These are phyloP conservation scores for Macrophomina phaseolina DNA, from an alignment of 2,329 filamentous ascomycete species.

Conservation along the genomic window DNA sequence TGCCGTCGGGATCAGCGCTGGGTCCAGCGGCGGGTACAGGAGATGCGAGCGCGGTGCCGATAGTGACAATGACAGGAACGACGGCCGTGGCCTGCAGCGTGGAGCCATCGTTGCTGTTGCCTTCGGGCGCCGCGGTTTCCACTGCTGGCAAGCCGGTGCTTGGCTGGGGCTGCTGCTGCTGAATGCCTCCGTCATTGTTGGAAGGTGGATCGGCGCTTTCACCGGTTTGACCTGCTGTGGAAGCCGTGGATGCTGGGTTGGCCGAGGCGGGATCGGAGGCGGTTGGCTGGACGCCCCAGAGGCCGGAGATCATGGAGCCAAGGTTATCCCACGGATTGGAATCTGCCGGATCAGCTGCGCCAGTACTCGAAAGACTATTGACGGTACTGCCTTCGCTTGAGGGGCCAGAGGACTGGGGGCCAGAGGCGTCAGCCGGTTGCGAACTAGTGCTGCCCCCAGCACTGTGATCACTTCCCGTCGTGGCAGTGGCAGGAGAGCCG, in stretches of 20 bases:
- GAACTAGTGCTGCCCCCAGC: neutral
- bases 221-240: neutral
- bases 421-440: neutral
- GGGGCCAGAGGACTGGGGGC: too few species aligned
- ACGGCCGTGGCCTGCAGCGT: neutral
- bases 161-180: neutral
- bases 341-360: neutral
- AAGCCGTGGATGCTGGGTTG: neutral
- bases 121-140: neutral
- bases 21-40: neutral
- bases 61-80: neutral
- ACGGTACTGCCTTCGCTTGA: neutral
- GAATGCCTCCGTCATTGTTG: neutral
- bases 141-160: neutral
- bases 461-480: neutral
- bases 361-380: neutral
- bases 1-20: neutral
- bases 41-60: neutral
- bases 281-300: neutral
- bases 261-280: neutral
- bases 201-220: neutral
- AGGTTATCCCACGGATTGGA: neutral
- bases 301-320: neutral
- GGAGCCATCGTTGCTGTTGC: neutral
- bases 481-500: too few species aligned